A percentile compares a stretch with the other conserved stretches of the same genome.
Conservation (phyloP, 2,329 filamentous ascomycete species). For the Xylaria sp. region DNA sequence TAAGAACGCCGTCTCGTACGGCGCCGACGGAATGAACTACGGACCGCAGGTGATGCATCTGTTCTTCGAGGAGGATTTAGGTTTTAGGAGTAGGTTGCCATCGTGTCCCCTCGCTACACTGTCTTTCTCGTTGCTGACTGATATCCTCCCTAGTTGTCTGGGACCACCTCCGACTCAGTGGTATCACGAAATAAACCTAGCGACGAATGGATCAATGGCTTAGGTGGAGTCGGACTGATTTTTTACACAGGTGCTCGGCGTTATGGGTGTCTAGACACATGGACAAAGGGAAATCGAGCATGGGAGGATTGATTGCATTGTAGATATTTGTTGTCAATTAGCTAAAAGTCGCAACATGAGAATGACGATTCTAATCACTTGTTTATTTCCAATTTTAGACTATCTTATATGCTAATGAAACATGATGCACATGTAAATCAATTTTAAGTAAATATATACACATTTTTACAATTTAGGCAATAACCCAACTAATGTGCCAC, state of each 20-base stretch:
- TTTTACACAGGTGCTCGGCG: constrained; percentile 13
- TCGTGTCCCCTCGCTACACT: not conserved
- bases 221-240: not conserved
- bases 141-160: constrained; percentile 35
- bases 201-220: not conserved
- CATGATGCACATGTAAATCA: not conserved
- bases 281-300: not conserved
- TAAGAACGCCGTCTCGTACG: constrained; percentile 70
- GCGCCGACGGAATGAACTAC: constrained; percentile 60
- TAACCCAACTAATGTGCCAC: constrained; percentile 58
- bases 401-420: not conserved
- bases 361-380: constrained; percentile 1
- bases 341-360: not conserved
- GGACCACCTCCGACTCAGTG: constrained; percentile 41
- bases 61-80: constrained; percentile 74
- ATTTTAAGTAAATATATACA: not conserved
- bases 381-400: not conserved
- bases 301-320: not conserved
- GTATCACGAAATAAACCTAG: constrained; percentile 31
- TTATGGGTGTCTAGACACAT: constrained; percentile 3
- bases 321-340: not conserved
- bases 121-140: constrained; percentile 13
- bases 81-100: constrained; percentile 66
- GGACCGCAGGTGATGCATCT: constrained; percentile 67
- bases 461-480: constrained; percentile 56